These are phyloP conservation scores for Fusarium clavum DNA, from an alignment of 2,329 filamentous ascomycete species.

Conservation along the genomic window DNA sequence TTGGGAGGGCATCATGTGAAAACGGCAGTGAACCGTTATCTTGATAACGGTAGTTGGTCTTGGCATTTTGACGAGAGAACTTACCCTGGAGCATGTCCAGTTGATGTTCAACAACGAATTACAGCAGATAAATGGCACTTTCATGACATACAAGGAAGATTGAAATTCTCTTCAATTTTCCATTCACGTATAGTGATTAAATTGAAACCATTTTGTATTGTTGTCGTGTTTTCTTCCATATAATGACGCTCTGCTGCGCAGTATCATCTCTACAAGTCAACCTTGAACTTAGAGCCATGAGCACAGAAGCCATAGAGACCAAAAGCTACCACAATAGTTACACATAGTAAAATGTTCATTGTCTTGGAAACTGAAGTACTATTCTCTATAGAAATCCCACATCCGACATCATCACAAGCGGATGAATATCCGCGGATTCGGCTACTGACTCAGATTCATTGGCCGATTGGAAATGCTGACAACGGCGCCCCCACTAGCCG, in stretches of 20 bases:
- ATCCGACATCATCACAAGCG: constrained; percentile 10
- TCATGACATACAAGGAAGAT: not conserved
- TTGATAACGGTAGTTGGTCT: constrained; percentile 11
- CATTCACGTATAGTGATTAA: no score
- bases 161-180: no score
- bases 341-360: no score
- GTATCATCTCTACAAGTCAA: no score
- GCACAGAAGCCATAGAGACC: not conserved
- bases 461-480: constrained; percentile 41
- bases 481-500: constrained; percentile 31
- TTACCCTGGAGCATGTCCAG: constrained; percentile 2
- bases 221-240: no score
- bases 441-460: constrained; percentile 31
- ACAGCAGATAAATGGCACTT: not conserved
- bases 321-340: no score
- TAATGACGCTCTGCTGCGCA: no score
- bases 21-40: constrained; percentile 19
- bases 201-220: no score
- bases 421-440: constrained; percentile 19
- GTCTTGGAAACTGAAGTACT: no score
- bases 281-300: no score
- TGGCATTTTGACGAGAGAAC: not conserved
- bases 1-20: not conserved
- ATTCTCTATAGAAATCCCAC: not conserved
- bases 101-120: not conserved